These are phyloP conservation scores for Fusarium tuaranense DNA, from an alignment of 2,329 filamentous ascomycete species.

Conservation along the genomic window DNA sequence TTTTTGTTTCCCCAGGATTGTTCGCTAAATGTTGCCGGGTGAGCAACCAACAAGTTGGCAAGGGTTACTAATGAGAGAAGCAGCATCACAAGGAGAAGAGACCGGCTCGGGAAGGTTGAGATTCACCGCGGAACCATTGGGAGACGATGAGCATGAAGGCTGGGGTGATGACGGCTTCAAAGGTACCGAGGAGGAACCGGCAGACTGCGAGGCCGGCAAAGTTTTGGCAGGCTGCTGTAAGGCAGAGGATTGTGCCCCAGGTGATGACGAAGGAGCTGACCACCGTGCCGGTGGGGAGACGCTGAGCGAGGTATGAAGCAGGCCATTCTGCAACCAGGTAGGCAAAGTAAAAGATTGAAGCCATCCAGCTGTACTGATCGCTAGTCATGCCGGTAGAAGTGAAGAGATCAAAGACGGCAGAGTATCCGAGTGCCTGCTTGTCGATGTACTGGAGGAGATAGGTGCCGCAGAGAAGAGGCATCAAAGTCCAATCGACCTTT, in stretches of 20 bases:
- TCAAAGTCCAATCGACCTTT: constrained; percentile 62
- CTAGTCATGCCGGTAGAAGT: constrained; percentile 59
- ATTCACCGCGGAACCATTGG: constrained; percentile 61
- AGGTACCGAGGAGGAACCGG: constrained; percentile 60
- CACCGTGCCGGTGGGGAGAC: constrained; percentile 49
- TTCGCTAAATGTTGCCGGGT: neutral
- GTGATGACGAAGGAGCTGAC: constrained; percentile 49
- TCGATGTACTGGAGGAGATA: constrained; percentile 67
- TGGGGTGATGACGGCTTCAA: constrained; percentile 62
- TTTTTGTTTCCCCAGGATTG: constrained; percentile 19
- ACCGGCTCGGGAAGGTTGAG: constrained; percentile 60
- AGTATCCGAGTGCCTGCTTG: constrained; percentile 66
- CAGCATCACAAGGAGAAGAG: constrained; percentile 35
- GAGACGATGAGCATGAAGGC: constrained; percentile 64
- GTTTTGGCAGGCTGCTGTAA: constrained; percentile 55
- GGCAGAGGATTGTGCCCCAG: constrained; percentile 58
- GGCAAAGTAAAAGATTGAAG: constrained; percentile 67
- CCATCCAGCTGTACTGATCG: constrained; percentile 65
- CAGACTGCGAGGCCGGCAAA: constrained; percentile 59
- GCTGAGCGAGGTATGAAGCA: constrained; percentile 51
- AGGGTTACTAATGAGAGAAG: neutral
- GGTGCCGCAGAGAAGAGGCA: constrained; percentile 64
- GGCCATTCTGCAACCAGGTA: constrained; percentile 58
- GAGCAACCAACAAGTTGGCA: neutral
- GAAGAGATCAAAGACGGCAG: constrained; percentile 67